Base-by-base conservation (phyloP, 345 rosid species). In the Brassica nigra region DNA sequence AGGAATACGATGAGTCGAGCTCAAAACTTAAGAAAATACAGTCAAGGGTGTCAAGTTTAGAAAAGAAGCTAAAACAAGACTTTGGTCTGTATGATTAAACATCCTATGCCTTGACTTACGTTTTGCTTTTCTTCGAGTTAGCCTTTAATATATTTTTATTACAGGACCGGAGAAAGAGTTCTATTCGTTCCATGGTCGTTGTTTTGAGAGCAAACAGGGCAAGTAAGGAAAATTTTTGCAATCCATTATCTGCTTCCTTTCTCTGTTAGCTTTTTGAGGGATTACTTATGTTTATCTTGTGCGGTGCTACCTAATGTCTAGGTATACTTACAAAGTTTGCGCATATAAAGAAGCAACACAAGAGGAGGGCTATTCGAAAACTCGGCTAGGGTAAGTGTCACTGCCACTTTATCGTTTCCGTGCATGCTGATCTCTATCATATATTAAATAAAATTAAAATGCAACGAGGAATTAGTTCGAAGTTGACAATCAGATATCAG, bases 301-400 rank as follows among this genome's bases (percentile, higher is more conserved):
- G 12, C 16, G 31, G 36, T 52, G 11, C 23, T 67, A 9, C 16
- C 68, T 54, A 61, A 62, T 62, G 33, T 52, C 23, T 86, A 96
- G 99, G 91, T 93, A 96, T 80, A 83, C 89, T 78, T 96, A 96
- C 90, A 96, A 91, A 85, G 91, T 93, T 59, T 96, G 98, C 74
- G 95, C 88, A 11, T 93, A 85, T 80, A 93, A 90, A 84, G 89
- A 92, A 81, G 89, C 97, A 80, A 83, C 97, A 66, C 99, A 93
- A 77, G 88, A 80, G 80, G 98, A 96, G 81, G 95, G 92, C 27
- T 80, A 89, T 72, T n/a, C 90, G 0, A 82, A 83, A 39, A 90
- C 98, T 37, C 80, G 77, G 52, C 76, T 96, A 81, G 99, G 98
- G 98, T 96, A 92, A 66, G 92, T 61, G 28, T 72, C 33, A 0